These are phyloP conservation scores for Myriosclerotinia scirpicola DNA, from an alignment of 2,329 filamentous ascomycete genomes.

Conservation along the genomic window DNA sequence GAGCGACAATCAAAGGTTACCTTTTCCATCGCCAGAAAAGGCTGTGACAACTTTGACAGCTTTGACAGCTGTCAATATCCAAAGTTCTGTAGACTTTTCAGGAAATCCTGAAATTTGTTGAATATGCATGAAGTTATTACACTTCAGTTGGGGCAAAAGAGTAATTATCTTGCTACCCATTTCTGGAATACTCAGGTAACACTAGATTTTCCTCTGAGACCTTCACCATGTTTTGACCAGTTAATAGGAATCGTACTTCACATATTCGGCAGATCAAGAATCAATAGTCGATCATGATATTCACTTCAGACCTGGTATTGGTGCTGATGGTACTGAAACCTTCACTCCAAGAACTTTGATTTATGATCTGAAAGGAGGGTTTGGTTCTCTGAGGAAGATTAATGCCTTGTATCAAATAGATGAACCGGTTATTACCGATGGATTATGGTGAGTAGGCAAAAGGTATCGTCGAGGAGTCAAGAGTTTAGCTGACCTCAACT, in stretches of 20 bases:
- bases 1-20: background rate
- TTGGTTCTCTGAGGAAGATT: slow-evolving; percentile 82
- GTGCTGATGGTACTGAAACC: slow-evolving; percentile 81
- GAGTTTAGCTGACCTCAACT: slow-evolving; percentile 17
- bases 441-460: slow-evolving; percentile 43
- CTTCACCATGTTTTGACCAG: slow-evolving; percentile 21
- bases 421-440: slow-evolving; percentile 36
- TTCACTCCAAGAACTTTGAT: slow-evolving; percentile 89
- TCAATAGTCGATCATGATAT: slow-evolving; percentile 78
- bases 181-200: slow-evolving; percentile 93
- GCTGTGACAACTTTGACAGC: background rate
- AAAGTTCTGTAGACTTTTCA: background rate
- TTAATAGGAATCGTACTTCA: slow-evolving; percentile 93
- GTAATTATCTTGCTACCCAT: slow-evolving; percentile 91
- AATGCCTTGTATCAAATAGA: slow-evolving; percentile 73
- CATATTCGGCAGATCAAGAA: slow-evolving; percentile 68
- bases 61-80: slow-evolving; percentile 2
- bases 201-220: background rate
- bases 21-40: slow-evolving; percentile 1
- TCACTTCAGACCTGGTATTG: slow-evolving; percentile 82
- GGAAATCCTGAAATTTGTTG: background rate
- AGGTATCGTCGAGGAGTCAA: background rate
- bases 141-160: slow-evolving; percentile 86
- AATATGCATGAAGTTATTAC: slow-evolving; percentile 93
- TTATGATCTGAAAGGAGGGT: slow-evolving; percentile 92